Evolutionary conservation across 1,284 basidiomycete species (phyloP).

Genomic region (Pseudozyma tsukubaensis): DNA sequence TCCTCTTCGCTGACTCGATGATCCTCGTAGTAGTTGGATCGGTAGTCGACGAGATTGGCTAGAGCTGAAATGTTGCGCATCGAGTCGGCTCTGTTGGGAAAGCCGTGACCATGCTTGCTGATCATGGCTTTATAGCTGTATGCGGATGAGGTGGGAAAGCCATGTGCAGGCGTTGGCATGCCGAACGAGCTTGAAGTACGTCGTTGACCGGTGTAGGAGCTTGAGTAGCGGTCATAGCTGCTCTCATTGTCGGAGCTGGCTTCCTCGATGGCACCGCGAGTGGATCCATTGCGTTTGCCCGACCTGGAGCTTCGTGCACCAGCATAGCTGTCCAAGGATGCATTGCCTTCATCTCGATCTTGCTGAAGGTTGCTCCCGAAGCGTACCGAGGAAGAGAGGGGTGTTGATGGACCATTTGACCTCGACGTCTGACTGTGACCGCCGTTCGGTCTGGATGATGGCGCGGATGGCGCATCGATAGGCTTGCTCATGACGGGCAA

Average conservation of each 20-base stretch:
- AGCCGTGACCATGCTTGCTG: slow-evolving; percentile 51
- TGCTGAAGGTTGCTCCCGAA: slow-evolving; percentile 14
- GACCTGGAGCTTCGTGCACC: neutral
- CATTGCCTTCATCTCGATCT: neutral
- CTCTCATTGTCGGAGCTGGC: slow-evolving; percentile 28
- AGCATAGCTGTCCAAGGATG: slow-evolving; percentile 16
- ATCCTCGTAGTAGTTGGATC: slow-evolving; percentile 62
- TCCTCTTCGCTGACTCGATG: slow-evolving; percentile 47
- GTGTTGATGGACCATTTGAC: slow-evolving; percentile 13
- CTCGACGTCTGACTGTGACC: neutral
- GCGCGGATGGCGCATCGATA: slow-evolving; percentile 24
- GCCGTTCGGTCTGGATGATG: neutral
- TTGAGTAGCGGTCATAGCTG: slow-evolving; percentile 22
- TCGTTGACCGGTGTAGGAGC: slow-evolving; percentile 27
- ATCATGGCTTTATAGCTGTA: slow-evolving; percentile 43
- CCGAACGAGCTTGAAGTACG: slow-evolving; percentile 38
- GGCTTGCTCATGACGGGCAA: slow-evolving; percentile 25
- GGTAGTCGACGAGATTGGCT: slow-evolving; percentile 60
- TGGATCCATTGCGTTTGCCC: neutral
- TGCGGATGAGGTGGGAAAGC: slow-evolving; percentile 37
- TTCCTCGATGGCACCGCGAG: slow-evolving; percentile 3
- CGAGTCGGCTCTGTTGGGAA: slow-evolving; percentile 55
- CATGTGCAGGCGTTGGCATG: slow-evolving; percentile 22
- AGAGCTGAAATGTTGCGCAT: slow-evolving; percentile 60
- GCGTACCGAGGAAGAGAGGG: slow-evolving; percentile 32